These are phyloP conservation scores for Pinus taeda DNA, from an alignment of 75 land plant species.

Conservation along the genomic window DNA sequence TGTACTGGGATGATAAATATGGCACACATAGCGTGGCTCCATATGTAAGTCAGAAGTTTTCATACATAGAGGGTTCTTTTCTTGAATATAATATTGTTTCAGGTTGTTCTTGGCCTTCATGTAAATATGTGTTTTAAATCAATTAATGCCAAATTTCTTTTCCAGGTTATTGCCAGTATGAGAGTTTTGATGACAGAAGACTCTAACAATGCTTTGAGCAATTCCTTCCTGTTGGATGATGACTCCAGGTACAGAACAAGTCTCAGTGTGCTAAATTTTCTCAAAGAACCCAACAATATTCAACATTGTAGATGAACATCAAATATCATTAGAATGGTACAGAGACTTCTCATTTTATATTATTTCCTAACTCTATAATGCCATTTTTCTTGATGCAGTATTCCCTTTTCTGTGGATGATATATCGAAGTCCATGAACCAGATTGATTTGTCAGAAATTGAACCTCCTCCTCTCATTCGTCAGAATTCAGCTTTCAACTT, in stretches of 20 bases:
- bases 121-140: not conserved
- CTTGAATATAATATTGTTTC: not conserved
- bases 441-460: constrained; percentile 48
- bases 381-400: constrained; percentile 29
- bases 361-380: not conserved
- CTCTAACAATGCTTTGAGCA: constrained; percentile 60
- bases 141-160: too few relatives aligned
- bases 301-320: not conserved
- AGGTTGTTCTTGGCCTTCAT: not conserved
- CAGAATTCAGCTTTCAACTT: constrained; percentile 52
- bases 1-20: constrained; percentile 95
- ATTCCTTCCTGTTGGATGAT: constrained; percentile 95
- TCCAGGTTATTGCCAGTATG: constrained; percentile 90
- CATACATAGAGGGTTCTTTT: not conserved
- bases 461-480: constrained; percentile 28
- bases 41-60: constrained; percentile 46
- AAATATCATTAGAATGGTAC: not conserved
- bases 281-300: not conserved
- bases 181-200: constrained; percentile 77
- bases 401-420: constrained; percentile 57
- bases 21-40: constrained; percentile 90
- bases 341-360: not conserved
- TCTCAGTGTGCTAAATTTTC: not conserved
- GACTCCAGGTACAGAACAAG: constrained; percentile 70
- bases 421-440: constrained; percentile 42